Percentiles rank a stretch among this genome's conserved stretches.
phyloP scores from a whole-genome alignment of 2,329 filamentous ascomycete genomes.

The Aurifilum marmelostoma region DNA sequence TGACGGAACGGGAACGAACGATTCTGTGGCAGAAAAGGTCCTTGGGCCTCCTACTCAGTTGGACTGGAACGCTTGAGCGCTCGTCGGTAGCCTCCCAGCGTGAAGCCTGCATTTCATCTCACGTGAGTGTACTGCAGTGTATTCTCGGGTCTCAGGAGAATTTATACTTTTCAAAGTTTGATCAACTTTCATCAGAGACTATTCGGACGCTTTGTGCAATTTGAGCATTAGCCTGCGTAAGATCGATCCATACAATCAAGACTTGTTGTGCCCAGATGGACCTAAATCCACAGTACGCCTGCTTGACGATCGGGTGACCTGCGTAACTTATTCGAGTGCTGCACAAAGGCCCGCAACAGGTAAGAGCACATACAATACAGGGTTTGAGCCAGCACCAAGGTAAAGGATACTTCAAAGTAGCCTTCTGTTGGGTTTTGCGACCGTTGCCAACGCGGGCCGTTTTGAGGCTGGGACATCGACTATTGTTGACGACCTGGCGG shows the following conservation, averaged over 20 bases:
- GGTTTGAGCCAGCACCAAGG: not conserved
- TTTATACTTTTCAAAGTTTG: not conserved
- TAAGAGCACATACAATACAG: not conserved
- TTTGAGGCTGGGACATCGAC: not conserved
- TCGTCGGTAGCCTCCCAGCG: not conserved
- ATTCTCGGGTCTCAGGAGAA: not conserved
- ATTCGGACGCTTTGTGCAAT: not conserved
- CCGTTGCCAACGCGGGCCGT: not conserved
- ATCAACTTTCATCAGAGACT: not conserved
- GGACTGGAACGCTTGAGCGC: slow-evolving; percentile 24
- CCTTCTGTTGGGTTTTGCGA: not conserved
- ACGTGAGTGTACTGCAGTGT: not conserved
- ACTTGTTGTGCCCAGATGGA: not conserved
- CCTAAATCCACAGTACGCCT: not conserved
- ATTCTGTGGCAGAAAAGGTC: slow-evolving; percentile 54
- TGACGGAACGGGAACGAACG: slow-evolving; percentile 79
- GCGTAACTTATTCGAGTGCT: not conserved
- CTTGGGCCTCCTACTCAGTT: slow-evolving; percentile 15
- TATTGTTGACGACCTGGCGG: not conserved
- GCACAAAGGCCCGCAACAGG: not conserved
- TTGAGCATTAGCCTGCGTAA: not conserved
- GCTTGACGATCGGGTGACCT: not conserved
- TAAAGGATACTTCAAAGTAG: not conserved
- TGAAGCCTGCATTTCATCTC: not conserved
- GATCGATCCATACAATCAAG: not conserved